Evolutionary conservation across 352 stramenopile species (phyloP), one percentile per base, ranked within the genome.

Genomic region (Vaucheria bursata): DNA sequence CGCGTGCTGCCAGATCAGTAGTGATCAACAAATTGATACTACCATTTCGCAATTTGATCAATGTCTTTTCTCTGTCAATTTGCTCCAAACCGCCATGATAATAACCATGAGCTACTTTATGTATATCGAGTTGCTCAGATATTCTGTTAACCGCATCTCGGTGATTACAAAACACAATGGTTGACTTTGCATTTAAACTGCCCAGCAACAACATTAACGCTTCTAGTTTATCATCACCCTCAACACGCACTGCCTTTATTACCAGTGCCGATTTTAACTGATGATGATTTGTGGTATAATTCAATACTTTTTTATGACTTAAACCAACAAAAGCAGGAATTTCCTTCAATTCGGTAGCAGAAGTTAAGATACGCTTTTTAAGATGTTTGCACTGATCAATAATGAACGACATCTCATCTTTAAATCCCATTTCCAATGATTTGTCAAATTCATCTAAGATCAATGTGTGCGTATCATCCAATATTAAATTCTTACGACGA

Each of bases 141-240:
- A 59, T 59, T 18, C 45, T 18, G 45, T 59, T 59, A 18, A 59
- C 45, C 25, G 45, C 45, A 18, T 59, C 45, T 25, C 45, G 18
- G 45, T 59, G 45, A 25, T 59, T 59, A 25, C 45, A 59, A 59
- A 59, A 59, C 45, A 59, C 45, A 59, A 59, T 59, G 25, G 45
- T 25, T 59, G 18, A 25, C 45, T 25, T 18, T 18, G 45, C 45
- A 18, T 59, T 18, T 59, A 59, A 18, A 18, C 25, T 59, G 25
- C 45, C 45, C 45, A 59, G 25, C 45, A 59, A 59, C 45, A 59
- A 25, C 45, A 59, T 59, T 25, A 59, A 59, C 25, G 45, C 45
- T 59, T 59, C 45, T 59, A 59, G 18, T 59, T 59, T 59, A 59
- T 59, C 45, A 59, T 59, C 45, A 59, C 45, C 45, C 25, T 59